These are phyloP conservation scores for Annona squamosa DNA, from an alignment of 164 flowering plant species.

Conservation along the genomic window DNA sequence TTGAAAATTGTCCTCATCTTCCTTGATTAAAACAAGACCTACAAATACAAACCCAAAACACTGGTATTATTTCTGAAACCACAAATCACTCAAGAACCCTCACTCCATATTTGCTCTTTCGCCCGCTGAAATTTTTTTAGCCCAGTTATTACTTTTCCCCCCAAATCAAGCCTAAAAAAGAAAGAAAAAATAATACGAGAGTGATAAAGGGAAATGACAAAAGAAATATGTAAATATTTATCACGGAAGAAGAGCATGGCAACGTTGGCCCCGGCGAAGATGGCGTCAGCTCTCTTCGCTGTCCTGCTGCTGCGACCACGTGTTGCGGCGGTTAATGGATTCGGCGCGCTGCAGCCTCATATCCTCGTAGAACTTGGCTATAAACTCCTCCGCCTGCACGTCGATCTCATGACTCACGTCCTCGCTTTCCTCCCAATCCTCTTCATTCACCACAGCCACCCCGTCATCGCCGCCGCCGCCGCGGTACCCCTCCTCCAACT, in stretches of 20 bases:
- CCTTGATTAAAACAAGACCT: background rate
- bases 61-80: background rate
- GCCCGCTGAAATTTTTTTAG: too few species aligned
- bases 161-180: too few species aligned
- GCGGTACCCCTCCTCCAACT: slow-evolving; percentile 16
- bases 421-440: slow-evolving; percentile 30
- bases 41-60: background rate
- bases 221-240: too few species aligned
- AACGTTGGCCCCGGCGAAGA: background rate
- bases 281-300: background rate
- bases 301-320: background rate
- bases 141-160: background rate
- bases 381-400: slow-evolving; percentile 66
- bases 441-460: slow-evolving; percentile 15
- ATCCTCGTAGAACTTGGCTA: slow-evolving; percentile 55
- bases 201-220: background rate
- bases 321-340: slow-evolving; percentile 13
- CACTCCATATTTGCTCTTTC: background rate
- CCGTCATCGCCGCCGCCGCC: background rate
- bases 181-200: too few species aligned
- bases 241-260: background rate
- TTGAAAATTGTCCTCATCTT: too few species aligned
- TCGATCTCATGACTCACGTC: slow-evolving; percentile 34
- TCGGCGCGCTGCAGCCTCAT: slow-evolving; percentile 44
- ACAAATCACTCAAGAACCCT: background rate